phyloP scores from a whole-genome alignment of 2,329 filamentous ascomycete genomes.

The Nemania serpens region DNA sequence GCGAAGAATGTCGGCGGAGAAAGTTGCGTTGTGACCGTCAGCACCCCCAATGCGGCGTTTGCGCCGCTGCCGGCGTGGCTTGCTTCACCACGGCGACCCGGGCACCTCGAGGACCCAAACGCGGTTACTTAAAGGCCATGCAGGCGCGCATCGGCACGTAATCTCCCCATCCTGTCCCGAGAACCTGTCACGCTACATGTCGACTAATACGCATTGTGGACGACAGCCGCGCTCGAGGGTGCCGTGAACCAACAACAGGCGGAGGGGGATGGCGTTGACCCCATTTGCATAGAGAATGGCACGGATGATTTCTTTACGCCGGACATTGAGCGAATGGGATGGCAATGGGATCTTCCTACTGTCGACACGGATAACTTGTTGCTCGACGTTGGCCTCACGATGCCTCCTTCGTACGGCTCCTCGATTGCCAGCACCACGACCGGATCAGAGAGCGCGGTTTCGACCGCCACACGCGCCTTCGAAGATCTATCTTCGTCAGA shows the following conservation, averaged over 20 bases:
- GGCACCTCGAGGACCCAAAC: slow-evolving; percentile 17
- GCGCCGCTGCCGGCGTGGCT: slow-evolving; percentile 6
- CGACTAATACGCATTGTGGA: not conserved
- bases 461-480: not conserved
- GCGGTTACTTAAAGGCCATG: slow-evolving; percentile 18
- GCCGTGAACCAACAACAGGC: slow-evolving; percentile 11
- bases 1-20: slow-evolving; percentile 21
- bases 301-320: slow-evolving; percentile 13
- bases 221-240: slow-evolving; percentile 14
- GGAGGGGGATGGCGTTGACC: slow-evolving; percentile 1
- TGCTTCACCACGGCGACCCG: slow-evolving; percentile 10
- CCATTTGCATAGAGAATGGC: slow-evolving; percentile 1
- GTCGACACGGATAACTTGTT: slow-evolving; percentile 7
- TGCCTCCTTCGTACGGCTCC: slow-evolving; percentile 5
- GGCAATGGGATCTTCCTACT: slow-evolving; percentile 8
- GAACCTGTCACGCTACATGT: not conserved
- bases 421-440: slow-evolving; percentile 4
- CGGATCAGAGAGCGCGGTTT: slow-evolving; percentile 8
- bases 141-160: slow-evolving; percentile 16
- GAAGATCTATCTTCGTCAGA: slow-evolving; percentile 5
- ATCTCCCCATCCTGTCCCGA: not conserved
- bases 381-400: slow-evolving; percentile 4
- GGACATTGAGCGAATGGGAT: slow-evolving; percentile 7
- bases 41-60: slow-evolving; percentile 15
- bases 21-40: slow-evolving; percentile 23